Base-by-base conservation (phyloP, 2,329 filamentous ascomycete species). In the Cordyceps tenuipes region DNA sequence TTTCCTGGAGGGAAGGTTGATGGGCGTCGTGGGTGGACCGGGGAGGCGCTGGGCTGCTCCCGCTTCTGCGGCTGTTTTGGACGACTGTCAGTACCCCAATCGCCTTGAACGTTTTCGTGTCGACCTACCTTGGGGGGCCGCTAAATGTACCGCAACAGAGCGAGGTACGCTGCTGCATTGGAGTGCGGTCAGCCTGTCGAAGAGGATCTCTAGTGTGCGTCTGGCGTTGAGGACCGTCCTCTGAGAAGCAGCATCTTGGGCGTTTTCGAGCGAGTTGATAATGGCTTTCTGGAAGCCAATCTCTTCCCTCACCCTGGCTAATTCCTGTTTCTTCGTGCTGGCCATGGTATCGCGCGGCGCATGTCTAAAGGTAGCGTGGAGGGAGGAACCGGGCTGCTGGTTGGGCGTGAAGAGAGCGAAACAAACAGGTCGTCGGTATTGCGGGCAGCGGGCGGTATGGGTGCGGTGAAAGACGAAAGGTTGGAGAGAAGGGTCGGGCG, bases 241-340 rank as follows among this genome's bases (percentile, higher is more conserved):
- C 49, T 53, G 36, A 36, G 57, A 59, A 17, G 21, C 34, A 4
- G 31, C 50, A 49, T 60, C 57, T 10, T 52, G 13, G 39, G 65
- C 65, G 26, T 57, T 62, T 21, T 62, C 44, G n/a, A 81, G 71
- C 2, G 77, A 80, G 8, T 66, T 63, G 3, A 81, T 68, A 21
- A 81, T 71, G 54, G 76, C 74, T 51, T 69, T 69, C 61, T 79
- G 74, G 21, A 79, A 69, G 36, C 65, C 69, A 62, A 81, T 66
- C 59, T 80, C 77, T 52, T 78, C 75, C 19, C 63, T 64, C 21
- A 79, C 64, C 19, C 70, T 52, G 10, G 59, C 63, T 60, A 63
- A 63, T 19, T 64, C 53, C 5, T 62, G 59, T 50, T 29, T 66
- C 63, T 39, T 23, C 21, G 19, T 48, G 54, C 58, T 60, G 50